Evolutionary conservation across 129 eudicot genomes (phyloP), one percentile per base, ranked within the genome.

Genomic region (Tagetes patula): DNA sequence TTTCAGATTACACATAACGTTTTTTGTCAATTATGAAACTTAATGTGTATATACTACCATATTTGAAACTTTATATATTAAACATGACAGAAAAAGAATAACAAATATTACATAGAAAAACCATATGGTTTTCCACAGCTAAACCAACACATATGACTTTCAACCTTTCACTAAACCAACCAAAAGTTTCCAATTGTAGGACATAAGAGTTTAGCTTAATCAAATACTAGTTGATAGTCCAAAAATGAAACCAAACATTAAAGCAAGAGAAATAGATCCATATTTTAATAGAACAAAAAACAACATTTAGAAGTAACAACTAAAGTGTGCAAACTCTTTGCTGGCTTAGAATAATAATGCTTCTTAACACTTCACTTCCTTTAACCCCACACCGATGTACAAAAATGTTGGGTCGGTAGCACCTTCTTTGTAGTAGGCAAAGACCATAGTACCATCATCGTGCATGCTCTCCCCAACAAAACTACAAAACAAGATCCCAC

Each of bases 391-490:
- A 33, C 85, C 89, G 11, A 87, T 43, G 85, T 85, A 87, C 67
- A 85, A 56, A 75, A 87, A 87, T 41, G 89, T 87, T 2, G 89
- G 89, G 73, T 87, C 85, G 12, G 87, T 60, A 10, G 83, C 75
- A 62, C 89, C 94, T 0, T 87, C 89, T 64, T 87, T 87, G 84
- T 85, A 85, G 80, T 87, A 87, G 20, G 89, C 94, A 69, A 87
- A 87, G 76, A 87, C 89, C n/a, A 81, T 60, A 9, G 84, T 12
- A n/a, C 79, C 68, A 42, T 87, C 87, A 72, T 87, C 94, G 59
- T 75, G 80, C 94, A 87, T 85, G 79, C 94, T 80, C 87, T 87
- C 87, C n/a, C 90, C 94, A 55, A 87, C 87, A 75, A 87, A 87
- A 75, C 94, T 87, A 75, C 80, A 77, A 38, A 50, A 42, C 30